Conservation (phyloP, 2,329 filamentous ascomycete genomes). For the Penicillium sp. region DNA sequence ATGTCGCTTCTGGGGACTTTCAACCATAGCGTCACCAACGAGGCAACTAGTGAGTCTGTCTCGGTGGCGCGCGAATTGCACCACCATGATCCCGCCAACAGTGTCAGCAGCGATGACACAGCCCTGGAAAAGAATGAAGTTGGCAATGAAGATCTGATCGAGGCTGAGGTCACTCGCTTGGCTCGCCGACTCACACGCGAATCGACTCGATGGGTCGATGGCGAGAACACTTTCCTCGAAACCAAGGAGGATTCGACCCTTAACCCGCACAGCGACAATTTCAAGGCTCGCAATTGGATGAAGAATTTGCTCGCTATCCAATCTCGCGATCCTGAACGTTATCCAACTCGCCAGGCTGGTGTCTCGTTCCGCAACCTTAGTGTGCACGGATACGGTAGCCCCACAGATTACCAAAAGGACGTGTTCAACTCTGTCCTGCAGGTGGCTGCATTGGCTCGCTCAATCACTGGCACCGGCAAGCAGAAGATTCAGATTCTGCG, state of each 20-base stretch:
- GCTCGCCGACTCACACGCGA: constrained; percentile 42
- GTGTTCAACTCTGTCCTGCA: constrained; percentile 45
- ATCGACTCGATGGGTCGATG: constrained; percentile 36
- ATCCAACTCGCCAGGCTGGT: constrained; percentile 61
- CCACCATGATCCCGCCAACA: constrained; percentile 27
- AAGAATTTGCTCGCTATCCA: constrained; percentile 52
- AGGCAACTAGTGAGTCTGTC: constrained; percentile 19
- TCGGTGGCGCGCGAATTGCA: constrained; percentile 18
- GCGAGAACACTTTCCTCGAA: constrained; percentile 43
- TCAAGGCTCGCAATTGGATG: constrained; percentile 53
- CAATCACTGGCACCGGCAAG: constrained; percentile 41
- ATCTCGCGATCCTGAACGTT: constrained; percentile 57
- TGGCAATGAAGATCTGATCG: constrained; percentile 31
- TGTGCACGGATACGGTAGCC: constrained; percentile 68
- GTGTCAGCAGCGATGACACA: constrained; percentile 37
- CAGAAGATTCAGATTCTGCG: constrained; percentile 64
- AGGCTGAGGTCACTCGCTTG: constrained; percentile 39
- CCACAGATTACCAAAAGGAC: constrained; percentile 68
- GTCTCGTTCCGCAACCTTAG: constrained; percentile 70
- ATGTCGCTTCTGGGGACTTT: constrained; percentile 43
- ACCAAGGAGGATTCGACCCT: constrained; percentile 41
- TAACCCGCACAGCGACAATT: constrained; percentile 51
- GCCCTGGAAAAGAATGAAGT: constrained; percentile 28
- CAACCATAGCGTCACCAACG: constrained; percentile 32
- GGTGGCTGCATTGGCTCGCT: constrained; percentile 39